Base-by-base conservation (phyloP, 2,329 filamentous ascomycete species). In the Rhinocladiella similis region DNA sequence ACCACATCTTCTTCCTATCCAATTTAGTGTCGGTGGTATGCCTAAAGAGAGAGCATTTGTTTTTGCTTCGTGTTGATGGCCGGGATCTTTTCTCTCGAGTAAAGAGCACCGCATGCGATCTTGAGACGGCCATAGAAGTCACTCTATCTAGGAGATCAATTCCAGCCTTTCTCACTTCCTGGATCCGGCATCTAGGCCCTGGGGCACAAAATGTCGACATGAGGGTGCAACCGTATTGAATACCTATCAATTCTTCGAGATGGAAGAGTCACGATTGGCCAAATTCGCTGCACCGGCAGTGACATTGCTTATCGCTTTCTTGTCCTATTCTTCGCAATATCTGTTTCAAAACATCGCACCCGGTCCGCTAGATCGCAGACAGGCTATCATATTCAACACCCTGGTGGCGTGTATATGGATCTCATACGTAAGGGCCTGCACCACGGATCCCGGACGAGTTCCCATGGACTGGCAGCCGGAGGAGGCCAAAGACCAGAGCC, bases 241-340 rank as follows among this genome's bases (percentile, higher is more conserved):
- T 33, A 9, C 10, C 29, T 33, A 12, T 33, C 7, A 33, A 3
- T 33, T 33, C 3, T 10, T 9, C 29, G 10, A 9, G 29, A 58
- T 59, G 56, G 57, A 56, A 14, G 25, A 43, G 19, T 35, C 46
- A 25, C 41, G 38, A 16, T 43, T 60, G 36, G 50, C 61, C 13
- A 61, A 53, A 47, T 71, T 85, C 18, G 81, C 82, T 4, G 73
- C 84, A 2, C 83, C 82, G 0, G 75, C 70, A 3, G 81, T 84
- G 3, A 77, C 77, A 25, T 54, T 70, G 0, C 69, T 87, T n/a
- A 83, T 87, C 50, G 70, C 72, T 18, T 84, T 86, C 56, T 76
- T 87, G 6, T 78, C 81, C 1, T 84, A 83, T 67, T 75, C 80
- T 2, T 84, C 84, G 5, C 84, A 86, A 68, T 78, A 76, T 63